Conservation (phyloP, 768 basidiomycete species). For the Porpolomopsis calyptriformis region DNA sequence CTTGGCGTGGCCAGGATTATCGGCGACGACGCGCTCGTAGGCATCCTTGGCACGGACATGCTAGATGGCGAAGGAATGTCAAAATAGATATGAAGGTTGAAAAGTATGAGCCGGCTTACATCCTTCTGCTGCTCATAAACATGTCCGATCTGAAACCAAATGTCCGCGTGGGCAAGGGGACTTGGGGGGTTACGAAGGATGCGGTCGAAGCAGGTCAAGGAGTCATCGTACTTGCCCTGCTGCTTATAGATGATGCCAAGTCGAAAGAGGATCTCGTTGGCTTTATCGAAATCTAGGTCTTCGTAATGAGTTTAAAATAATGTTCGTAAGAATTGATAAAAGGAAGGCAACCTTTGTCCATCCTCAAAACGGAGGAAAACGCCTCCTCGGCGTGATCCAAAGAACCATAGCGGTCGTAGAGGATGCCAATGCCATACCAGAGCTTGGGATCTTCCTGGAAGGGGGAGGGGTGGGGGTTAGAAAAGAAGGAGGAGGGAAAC, state of each 20-base stretch:
- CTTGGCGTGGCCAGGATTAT: constrained; percentile 92
- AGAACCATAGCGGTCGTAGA: constrained; percentile 97
- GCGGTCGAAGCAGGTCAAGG: constrained; percentile 87
- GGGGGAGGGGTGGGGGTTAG: constrained; percentile 10
- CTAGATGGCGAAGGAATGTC: constrained; percentile 29
- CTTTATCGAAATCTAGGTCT: constrained; percentile 89
- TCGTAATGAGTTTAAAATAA: constrained; percentile 19
- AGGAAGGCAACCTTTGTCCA: constrained; percentile 77
- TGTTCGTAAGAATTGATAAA: constrained; percentile 4
- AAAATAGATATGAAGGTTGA: constrained; percentile 10
- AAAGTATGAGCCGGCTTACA: constrained; percentile 34
- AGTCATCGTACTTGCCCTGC: constrained; percentile 86
- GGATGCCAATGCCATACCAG: constrained; percentile 99
- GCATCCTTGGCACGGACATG: constrained; percentile 86
- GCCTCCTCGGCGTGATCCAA: constrained; percentile 99
- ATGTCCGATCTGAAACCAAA: constrained; percentile 99
- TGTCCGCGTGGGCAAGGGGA: constrained; percentile 93
- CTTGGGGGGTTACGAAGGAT: constrained; percentile 93
- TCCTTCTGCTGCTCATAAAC: constrained; percentile 97
- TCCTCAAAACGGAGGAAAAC: constrained; percentile 88
- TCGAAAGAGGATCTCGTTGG: constrained; percentile 96
- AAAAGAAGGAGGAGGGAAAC: constrained; percentile 7
- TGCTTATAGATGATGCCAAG: constrained; percentile 99
- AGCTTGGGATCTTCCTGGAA: constrained; percentile 86
- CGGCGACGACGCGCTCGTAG: constrained; percentile 87